Evolutionary conservation across 331 rosid species (phyloP).

Genomic region (Saraca asoca): DNA sequence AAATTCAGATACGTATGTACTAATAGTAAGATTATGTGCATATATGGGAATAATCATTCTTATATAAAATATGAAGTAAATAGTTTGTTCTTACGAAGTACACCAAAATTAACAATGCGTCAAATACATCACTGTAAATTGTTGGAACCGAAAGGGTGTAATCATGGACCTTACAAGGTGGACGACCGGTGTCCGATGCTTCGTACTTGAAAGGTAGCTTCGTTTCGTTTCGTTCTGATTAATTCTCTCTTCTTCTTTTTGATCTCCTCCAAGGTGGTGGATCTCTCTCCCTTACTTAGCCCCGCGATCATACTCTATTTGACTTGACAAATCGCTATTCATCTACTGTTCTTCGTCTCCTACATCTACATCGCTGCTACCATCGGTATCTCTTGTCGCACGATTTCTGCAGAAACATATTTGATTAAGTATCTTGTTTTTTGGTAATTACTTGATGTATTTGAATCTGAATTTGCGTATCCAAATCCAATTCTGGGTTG

Average conservation of each 20-base stretch:
- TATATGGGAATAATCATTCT: too few relatives aligned
- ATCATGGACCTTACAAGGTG: background rate
- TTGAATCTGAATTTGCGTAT: background rate
- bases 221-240: background rate
- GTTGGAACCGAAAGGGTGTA: background rate
- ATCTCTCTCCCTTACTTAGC: background rate
- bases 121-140: background rate
- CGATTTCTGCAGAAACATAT: background rate
- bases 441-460: background rate
- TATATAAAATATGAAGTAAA: too few relatives aligned
- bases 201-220: background rate
- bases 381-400: background rate
- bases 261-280: background rate
- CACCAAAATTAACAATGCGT: too few relatives aligned
- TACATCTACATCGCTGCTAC: too few relatives aligned
- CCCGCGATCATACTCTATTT: conserved; percentile 3
- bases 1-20: too few relatives aligned
- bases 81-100: too few relatives aligned
- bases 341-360: background rate
- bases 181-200: background rate
- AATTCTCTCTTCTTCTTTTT: background rate
- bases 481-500: background rate
- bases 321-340: background rate
- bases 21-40: too few relatives aligned
- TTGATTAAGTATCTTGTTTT: background rate